phyloP scores from a whole-genome alignment of 306 rosid species.

The Amphicarpaea edgeworthii region DNA sequence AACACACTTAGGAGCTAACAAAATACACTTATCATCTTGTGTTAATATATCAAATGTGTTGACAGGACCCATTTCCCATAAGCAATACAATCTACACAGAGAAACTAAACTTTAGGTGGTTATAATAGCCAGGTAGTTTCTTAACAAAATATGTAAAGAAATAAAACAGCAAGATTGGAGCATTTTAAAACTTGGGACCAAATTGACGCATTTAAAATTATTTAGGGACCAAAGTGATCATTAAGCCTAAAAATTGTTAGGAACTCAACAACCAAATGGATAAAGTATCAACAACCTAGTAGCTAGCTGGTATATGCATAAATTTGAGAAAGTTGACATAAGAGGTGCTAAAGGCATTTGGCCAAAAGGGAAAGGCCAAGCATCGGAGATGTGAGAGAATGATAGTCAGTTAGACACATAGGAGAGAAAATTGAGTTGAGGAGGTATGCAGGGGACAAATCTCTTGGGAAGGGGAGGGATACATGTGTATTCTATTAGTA shows the following conservation, averaged over 20 bases:
- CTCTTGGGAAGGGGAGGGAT: neutral
- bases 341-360: neutral
- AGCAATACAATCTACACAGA: conserved; percentile 9
- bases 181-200: no score
- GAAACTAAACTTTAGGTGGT: conserved; percentile 9
- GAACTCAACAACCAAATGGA: neutral
- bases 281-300: neutral
- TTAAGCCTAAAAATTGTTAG: neutral
- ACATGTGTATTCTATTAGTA: neutral
- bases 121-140: conserved; percentile 18
- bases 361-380: neutral
- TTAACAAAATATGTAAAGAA: conserved; percentile 23
- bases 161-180: conserved; percentile 16
- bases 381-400: neutral
- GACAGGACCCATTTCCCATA: neutral
- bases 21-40: conserved; percentile 9
- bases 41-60: neutral
- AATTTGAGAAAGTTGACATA: neutral
- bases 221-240: no score
- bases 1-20: conserved; percentile 18
- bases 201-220: no score
- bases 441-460: neutral
- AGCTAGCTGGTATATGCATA: neutral
- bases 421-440: conserved; percentile 4
- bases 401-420: neutral